These are phyloP conservation scores for Talaromyces amestolkiae DNA, from an alignment of 2,329 filamentous ascomycete species.

Conservation along the genomic window DNA sequence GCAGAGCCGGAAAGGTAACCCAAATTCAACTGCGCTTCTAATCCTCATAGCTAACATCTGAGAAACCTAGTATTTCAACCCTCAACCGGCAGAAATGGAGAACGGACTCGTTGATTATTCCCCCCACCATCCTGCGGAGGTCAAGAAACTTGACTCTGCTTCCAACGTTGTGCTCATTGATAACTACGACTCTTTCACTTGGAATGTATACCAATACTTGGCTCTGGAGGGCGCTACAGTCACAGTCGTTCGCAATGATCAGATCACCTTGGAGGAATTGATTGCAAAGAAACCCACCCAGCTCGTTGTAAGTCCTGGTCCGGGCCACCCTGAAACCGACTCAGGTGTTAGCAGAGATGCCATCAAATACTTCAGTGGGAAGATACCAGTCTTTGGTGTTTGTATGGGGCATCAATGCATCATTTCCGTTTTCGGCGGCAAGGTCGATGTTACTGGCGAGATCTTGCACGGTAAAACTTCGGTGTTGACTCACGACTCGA, in stretches of 20 bases:
- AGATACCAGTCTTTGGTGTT: constrained; percentile 93
- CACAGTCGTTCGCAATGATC: constrained; percentile 87
- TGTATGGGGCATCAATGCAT: constrained; percentile 99
- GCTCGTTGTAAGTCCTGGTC: constrained; percentile 89
- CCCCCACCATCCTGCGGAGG: constrained; percentile 71
- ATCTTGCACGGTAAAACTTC: constrained; percentile 98
- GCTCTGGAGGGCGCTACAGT: constrained; percentile 92
- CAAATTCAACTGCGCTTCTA: not conserved
- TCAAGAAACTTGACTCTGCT: constrained; percentile 70
- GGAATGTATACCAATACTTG: constrained; percentile 98
- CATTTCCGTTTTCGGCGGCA: constrained; percentile 86
- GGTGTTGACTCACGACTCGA: constrained; percentile 79
- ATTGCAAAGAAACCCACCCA: constrained; percentile 84
- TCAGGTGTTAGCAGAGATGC: constrained; percentile 91
- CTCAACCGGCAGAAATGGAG: constrained; percentile 22
- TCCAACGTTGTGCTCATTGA: constrained; percentile 93
- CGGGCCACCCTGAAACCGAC: constrained; percentile 86
- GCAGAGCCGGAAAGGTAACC: not conserved
- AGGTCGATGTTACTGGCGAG: constrained; percentile 88
- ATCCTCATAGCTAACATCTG: not conserved
- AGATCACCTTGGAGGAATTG: constrained; percentile 80
- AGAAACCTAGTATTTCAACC: not conserved
- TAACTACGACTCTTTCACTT: constrained; percentile 99
- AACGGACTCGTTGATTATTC: constrained; percentile 72
- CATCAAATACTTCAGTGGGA: constrained; percentile 86